A percentile compares a stretch with the other conserved stretches of the same genome.
Evolutionary conservation across 441 rosid species (phyloP).

Genomic region (Populus trichocarpa): DNA sequence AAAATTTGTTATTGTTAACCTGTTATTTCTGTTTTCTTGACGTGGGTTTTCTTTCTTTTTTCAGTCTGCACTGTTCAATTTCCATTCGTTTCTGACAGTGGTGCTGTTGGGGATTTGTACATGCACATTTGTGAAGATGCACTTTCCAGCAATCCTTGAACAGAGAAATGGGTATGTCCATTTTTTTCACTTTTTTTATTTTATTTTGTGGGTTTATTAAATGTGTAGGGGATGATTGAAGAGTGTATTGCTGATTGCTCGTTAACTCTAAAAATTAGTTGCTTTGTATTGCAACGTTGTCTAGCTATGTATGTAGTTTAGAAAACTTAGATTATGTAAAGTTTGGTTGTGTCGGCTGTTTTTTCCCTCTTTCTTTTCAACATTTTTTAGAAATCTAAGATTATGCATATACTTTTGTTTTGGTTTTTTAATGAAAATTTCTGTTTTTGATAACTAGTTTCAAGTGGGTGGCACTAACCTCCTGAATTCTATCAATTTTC

Average conservation of each 20-base stretch:
- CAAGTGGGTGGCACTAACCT: not conserved
- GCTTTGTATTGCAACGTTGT: not conserved
- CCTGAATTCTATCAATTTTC: not conserved
- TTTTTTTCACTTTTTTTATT: not conserved
- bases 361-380: not conserved
- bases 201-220: not conserved
- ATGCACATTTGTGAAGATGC: constrained; percentile 91
- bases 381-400: not conserved
- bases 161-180: constrained; percentile 78
- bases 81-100: constrained; percentile 87
- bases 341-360: not conserved
- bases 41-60: not conserved
- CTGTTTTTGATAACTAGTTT: not conserved
- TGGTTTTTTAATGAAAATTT: not conserved
- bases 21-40: constrained; percentile 2
- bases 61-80: constrained; percentile 95
- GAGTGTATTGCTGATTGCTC: not conserved
- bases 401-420: not conserved
- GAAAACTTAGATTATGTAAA: not conserved
- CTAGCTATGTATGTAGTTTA: not conserved
- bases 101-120: constrained; percentile 92
- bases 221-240: not conserved
- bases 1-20: not conserved
- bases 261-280: not conserved
- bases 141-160: constrained; percentile 89